Base-by-base conservation (phyloP, 441 rosid genomes). In the Pelargonium citronellum region DNA sequence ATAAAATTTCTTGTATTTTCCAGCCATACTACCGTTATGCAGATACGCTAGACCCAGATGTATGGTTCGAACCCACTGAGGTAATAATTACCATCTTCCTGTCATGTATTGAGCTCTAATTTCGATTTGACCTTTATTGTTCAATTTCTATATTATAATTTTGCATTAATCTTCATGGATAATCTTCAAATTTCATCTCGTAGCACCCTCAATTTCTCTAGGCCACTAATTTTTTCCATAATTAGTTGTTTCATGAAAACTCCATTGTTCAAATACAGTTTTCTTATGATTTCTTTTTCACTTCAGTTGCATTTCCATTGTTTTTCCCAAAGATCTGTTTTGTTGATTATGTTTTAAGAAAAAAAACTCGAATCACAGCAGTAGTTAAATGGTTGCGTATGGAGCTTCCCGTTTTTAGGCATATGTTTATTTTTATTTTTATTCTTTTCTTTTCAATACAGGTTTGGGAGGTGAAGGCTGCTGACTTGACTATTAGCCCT, bases 381-480 rank as follows among this genome's bases (percentile, higher is more conserved):
- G 39, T 5, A 34, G 7, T 4, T 34, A 47, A 47, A 47, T 47
- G 7, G 53, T 10, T 47, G 53, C 11, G 53, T 47, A 47, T 47
- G 53, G 53, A 9, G 53, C 53, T 13, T 13, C 57, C 19, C 27
- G 41, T 6, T 17, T 65, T 34, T 63, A 55, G 4, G 0, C 20
- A 55, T 53, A 6, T 47, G 51, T 62, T 61, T 3, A 22, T 22
- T 22, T 1, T 27, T 57, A 10, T 51, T 15, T n/a, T n/a, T n/a
- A n/a, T n/a, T n/a, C 16, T 39, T 11, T 19, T 67, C n/a, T 34
- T 34, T 34, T 5, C 5, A 3, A 55, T 76, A 65, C 77, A 91
- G 97, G 97, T 91, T 15, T 94, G 99, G 97, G 97, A 94, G 85
- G 99, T 94, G 71, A 91, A 91, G 84, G 99, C 95, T 78, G 96